phyloP scores from a whole-genome alignment of 139 green algal species.

The Microglena sp. region DNA sequence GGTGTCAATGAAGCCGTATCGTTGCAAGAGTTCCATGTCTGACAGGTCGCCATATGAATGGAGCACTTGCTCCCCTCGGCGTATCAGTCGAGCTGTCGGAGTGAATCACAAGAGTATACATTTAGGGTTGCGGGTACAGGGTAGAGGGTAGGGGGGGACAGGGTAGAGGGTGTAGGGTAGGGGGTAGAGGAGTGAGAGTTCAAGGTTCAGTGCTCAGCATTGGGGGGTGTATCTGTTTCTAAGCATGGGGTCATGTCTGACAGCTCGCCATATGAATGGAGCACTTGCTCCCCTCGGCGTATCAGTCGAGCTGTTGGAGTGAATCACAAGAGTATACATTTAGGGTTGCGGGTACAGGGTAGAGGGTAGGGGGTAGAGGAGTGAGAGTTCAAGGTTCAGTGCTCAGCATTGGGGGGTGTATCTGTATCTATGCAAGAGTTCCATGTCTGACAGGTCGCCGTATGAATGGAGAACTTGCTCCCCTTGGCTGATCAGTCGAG shows the following conservation, averaged over 20 bases:
- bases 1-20: constrained; percentile 68
- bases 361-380: background rate
- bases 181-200: background rate
- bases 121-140: no score
- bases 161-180: no score
- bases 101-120: no score
- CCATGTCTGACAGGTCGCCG: constrained; percentile 45
- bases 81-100: constrained; percentile 39
- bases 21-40: constrained; percentile 58
- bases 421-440: no score
- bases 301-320: constrained; percentile 38
- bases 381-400: background rate
- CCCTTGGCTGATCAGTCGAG: constrained; percentile 28
- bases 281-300: constrained; percentile 46
- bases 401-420: background rate
- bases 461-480: constrained; percentile 55
- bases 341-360: no score
- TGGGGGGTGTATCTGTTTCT: no score
- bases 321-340: no score
- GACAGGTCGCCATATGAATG: constrained; percentile 61
- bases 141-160: no score
- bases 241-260: constrained; percentile 51
- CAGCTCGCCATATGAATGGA: constrained; percentile 64
- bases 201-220: background rate
- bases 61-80: constrained; percentile 51